phyloP scores from a whole-genome alignment of 768 basidiomycete species.

The Phylloporus sp. region DNA sequence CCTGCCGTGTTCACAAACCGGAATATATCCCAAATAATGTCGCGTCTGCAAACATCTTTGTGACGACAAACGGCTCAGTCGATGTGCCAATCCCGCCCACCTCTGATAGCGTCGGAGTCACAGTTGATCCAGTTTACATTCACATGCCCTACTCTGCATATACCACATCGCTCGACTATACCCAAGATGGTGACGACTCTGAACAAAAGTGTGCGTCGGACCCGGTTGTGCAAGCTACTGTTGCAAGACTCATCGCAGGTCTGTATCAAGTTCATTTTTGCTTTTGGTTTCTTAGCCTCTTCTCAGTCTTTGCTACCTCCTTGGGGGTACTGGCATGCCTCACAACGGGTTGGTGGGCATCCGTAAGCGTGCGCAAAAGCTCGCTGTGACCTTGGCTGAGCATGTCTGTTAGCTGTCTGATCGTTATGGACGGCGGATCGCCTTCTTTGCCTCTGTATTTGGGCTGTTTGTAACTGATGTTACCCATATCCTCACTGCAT shows the following conservation, averaged over 20 bases:
- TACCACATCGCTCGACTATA: not conserved
- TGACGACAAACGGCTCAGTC: not conserved
- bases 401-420: constrained; percentile 60
- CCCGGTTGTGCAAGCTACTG: constrained; percentile 69
- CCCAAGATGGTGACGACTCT: not conserved
- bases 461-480: constrained; percentile 63
- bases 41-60: not conserved
- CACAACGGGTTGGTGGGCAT: constrained; percentile 85
- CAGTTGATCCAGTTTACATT: not conserved
- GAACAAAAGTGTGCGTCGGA: constrained; percentile 53
- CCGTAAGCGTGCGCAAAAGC: constrained; percentile 43
- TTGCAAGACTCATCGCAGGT: constrained; percentile 64
- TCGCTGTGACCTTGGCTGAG: not conserved
- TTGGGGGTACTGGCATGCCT: constrained; percentile 74
- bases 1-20: constrained; percentile 64
- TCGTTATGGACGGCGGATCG: constrained; percentile 62
- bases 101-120: not conserved
- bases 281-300: not conserved
- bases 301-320: constrained; percentile 54
- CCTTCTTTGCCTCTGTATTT: constrained; percentile 57
- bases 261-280: constrained; percentile 15
- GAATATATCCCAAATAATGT: constrained; percentile 34
- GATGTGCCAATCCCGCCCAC: not conserved
- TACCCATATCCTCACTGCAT: constrained; percentile 62
- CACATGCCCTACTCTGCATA: constrained; percentile 4